phyloP scores from a whole-genome alignment of 805 yeast genomes.

The Yarrowia sp. region DNA sequence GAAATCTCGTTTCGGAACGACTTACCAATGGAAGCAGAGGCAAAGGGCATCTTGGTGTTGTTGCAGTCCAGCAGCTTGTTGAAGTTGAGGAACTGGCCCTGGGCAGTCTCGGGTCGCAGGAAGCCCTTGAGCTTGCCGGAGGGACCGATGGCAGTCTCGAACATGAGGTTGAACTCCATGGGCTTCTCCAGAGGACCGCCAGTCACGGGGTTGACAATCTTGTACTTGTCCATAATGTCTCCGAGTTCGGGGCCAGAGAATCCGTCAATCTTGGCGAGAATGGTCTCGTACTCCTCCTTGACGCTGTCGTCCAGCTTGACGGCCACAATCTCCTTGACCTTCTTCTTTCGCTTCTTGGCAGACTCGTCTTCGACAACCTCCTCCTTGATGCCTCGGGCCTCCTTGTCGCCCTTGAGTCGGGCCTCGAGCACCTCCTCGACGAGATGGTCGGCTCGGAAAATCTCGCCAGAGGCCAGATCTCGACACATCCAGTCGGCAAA shows the following conservation, averaged over 20 bases:
- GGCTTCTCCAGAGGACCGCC: slow-evolving; percentile 85
- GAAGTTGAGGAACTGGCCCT: slow-evolving; percentile 97
- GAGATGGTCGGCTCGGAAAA: slow-evolving; percentile 96
- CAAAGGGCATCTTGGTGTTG: slow-evolving; percentile 97
- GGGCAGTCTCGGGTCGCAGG: slow-evolving; percentile 98
- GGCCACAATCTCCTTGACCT: slow-evolving; percentile 87
- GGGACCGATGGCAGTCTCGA: slow-evolving; percentile 98
- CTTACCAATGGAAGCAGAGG: slow-evolving; percentile 98
- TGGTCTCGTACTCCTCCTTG: slow-evolving; percentile 75
- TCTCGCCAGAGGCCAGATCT: slow-evolving; percentile 93
- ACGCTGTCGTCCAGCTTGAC: slow-evolving; percentile 79
- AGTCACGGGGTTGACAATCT: slow-evolving; percentile 89
- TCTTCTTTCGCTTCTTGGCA: slow-evolving; percentile 88
- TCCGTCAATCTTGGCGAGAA: slow-evolving; percentile 89
- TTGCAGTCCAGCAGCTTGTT: slow-evolving; percentile 89
- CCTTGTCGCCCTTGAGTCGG: slow-evolving; percentile 93
- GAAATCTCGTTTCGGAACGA: slow-evolving; percentile 98
- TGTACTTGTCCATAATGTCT: slow-evolving; percentile 73
- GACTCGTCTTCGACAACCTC: slow-evolving; percentile 73
- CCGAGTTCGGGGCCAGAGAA: slow-evolving; percentile 91
- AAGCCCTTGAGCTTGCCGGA: slow-evolving; percentile 94
- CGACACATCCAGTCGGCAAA: slow-evolving; percentile 99
- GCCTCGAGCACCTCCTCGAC: slow-evolving; percentile 97
- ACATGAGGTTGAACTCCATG: slow-evolving; percentile 94
- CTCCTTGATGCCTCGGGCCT: slow-evolving; percentile 83